These are phyloP conservation scores for Mycena galericulata DNA, from an alignment of 768 basidiomycete species.

Conservation along the genomic window DNA sequence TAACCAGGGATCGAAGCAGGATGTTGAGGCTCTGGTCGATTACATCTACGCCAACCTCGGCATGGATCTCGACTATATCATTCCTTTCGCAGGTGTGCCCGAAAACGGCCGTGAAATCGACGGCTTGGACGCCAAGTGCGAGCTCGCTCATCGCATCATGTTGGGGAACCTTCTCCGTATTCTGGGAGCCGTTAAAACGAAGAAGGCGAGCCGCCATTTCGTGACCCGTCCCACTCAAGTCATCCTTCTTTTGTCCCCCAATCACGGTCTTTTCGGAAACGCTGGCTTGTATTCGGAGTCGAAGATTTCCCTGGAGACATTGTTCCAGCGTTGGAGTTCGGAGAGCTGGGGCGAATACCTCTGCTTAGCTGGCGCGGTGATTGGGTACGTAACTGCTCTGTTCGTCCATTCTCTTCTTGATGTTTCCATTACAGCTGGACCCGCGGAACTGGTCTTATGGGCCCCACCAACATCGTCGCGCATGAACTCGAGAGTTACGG, in stretches of 20 bases:
- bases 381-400: conserved; percentile 72
- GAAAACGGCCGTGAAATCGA: conserved; percentile 99
- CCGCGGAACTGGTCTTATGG: conserved; percentile 97
- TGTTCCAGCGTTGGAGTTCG: conserved; percentile 98
- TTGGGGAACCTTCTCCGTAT: conserved; percentile 96
- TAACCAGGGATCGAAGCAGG: conserved; percentile 99
- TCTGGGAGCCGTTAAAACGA: conserved; percentile 96
- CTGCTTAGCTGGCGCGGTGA: conserved; percentile 97
- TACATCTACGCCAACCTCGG: conserved; percentile 97
- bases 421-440: conserved; percentile 87
- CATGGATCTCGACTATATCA: conserved; percentile 97
- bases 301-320: conserved; percentile 96
- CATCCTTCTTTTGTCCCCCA: conserved; percentile 96
- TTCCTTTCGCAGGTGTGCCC: conserved; percentile 98
- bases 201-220: conserved; percentile 97
- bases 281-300: conserved; percentile 98
- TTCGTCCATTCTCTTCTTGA: conserved; percentile 16
- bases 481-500: conserved; percentile 94
- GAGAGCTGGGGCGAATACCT: conserved; percentile 99
- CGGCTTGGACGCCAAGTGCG: conserved; percentile 95
- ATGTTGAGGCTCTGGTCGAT: conserved; percentile 97
- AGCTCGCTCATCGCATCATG: conserved; percentile 99
- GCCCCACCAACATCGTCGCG: conserved; percentile 92
- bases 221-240: conserved; percentile 99
- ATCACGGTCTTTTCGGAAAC: conserved; percentile 97